Conservation (phyloP, 1,284 basidiomycete species). For the Ceratobasidium sp. region DNA sequence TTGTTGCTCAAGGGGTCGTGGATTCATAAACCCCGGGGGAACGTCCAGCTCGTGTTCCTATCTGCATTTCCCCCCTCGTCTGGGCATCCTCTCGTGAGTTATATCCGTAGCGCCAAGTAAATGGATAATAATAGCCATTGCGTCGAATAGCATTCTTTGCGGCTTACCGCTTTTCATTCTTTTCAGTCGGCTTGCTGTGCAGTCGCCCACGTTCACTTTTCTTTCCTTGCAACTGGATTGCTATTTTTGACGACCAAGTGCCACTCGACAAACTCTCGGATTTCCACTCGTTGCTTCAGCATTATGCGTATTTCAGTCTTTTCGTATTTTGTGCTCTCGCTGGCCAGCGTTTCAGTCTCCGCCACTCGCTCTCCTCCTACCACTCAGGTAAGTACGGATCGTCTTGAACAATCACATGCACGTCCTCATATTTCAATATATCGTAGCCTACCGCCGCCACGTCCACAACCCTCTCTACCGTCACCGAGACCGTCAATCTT, state of each 20-base stretch:
- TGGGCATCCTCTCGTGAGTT: constrained; percentile 1
- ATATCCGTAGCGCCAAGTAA: neutral
- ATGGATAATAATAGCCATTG: neutral
- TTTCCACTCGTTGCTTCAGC: neutral
- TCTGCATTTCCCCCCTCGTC: neutral
- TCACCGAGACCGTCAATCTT: constrained; percentile 25
- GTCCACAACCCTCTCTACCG: constrained; percentile 25
- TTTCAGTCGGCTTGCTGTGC: constrained; percentile 33
- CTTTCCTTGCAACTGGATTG: constrained; percentile 33
- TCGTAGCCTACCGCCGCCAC: neutral
- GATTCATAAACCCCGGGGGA: constrained; percentile 4
- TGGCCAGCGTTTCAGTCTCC: constrained; percentile 21
- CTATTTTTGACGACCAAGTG: constrained; percentile 6
- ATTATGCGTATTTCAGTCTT: constrained; percentile 2
- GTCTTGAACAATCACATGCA: neutral
- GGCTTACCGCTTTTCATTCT: constrained; percentile 41
- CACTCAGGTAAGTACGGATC: neutral
- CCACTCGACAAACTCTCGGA: neutral
- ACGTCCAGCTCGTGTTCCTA: neutral
- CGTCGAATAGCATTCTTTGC: constrained; percentile 25
- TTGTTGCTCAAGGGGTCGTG: neutral
- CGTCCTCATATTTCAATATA: neutral
- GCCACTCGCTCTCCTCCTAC: neutral
- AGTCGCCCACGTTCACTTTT: constrained; percentile 34
- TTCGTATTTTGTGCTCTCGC: neutral